These are phyloP conservation scores for Leccinum variabile DNA, from an alignment of 1,284 basidiomycete genomes.

Conservation along the genomic window DNA sequence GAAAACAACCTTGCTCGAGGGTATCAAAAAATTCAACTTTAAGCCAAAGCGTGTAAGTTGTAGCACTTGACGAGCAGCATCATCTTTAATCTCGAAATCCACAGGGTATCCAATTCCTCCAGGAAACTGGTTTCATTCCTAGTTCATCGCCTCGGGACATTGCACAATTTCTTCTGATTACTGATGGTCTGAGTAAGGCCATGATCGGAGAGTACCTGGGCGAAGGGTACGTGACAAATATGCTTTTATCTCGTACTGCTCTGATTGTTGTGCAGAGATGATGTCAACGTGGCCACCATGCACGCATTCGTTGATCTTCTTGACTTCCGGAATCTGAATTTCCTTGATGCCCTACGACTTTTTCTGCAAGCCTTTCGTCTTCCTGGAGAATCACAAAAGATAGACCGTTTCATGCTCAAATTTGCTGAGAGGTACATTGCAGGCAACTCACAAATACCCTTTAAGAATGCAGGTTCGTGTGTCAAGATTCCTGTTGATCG, in stretches of 20 bases:
- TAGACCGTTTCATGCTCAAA: conserved; percentile 98
- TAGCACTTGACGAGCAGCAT: background rate
- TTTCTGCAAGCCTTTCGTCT: conserved; percentile 94
- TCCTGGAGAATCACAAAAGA: conserved; percentile 95
- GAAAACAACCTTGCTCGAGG: conserved; percentile 94
- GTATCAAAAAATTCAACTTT: conserved; percentile 97
- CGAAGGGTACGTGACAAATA: conserved; percentile 69
- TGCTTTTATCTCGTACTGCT: background rate
- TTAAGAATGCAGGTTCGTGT: conserved; percentile 74
- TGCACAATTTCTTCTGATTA: conserved; percentile 84
- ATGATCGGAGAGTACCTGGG: conserved; percentile 99
- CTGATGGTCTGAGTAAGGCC: conserved; percentile 93
- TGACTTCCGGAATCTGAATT: conserved; percentile 78
- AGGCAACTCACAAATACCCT: conserved; percentile 77
- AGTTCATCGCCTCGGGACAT: conserved; percentile 78
- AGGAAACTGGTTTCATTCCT: conserved; percentile 88
- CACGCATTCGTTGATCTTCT: conserved; percentile 93
- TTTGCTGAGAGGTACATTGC: conserved; percentile 95
- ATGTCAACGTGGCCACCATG: conserved; percentile 88
- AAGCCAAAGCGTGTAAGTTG: conserved; percentile 85
- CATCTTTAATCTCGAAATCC: conserved; percentile 8
- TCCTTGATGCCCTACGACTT: conserved; percentile 84
- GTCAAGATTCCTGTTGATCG: background rate
- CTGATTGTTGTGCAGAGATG: conserved; percentile 56
- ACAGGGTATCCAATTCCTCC: conserved; percentile 86